Evolutionary conservation across 768 basidiomycete genomes (phyloP), one percentile per base, ranked within the genome.

Genomic region (Termitomyces sp.): DNA sequence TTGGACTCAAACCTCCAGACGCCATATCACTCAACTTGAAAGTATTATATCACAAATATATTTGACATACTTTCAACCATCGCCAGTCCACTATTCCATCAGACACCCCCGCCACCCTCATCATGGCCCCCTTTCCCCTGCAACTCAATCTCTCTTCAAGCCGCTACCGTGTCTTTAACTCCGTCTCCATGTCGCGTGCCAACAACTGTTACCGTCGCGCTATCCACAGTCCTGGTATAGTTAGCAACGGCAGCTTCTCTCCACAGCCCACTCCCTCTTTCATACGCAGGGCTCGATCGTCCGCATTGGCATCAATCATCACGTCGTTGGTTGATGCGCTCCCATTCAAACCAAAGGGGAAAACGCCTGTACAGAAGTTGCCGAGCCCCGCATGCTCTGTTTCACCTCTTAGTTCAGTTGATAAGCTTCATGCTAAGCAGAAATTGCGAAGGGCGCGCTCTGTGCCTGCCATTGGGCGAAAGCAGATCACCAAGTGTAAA

Each of bases 201-300:
- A 42, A 4, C 54, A 55, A n/a, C 29, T 38, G 11, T 43, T 31
- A 15, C 17, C 40, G 10, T 32, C 40, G 40, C 4, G 20, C 1
- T n/a, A n/a, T 20, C 42, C 17, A 12, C 10, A 56, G 42, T 2
- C 42, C 55, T 56, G 17, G 29, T 31, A n/a, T 43, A n/a, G 10
- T 45, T n/a, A 31, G 40, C 40, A 47, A 56, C 32, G 11, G 54
- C 47, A 53, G 60, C 42, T 17, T 58, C 42, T 56, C 63, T 9
- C 58, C 57, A 4, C 37, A 40, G 8, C 60, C 15, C 42, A 61
- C 57, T 8, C 57, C 58, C 10, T 65, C 58, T 14, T 49, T 55
- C 29, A 48, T 47, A 15, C 63, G 58, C 54, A 65, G 62, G 34
- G 36, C 48, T 36, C 60, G 55, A 36, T 65, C 60, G 12, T 60